These are phyloP conservation scores for Hypsizygus marmoreus DNA, from an alignment of 768 basidiomycete genomes.

Conservation along the genomic window DNA sequence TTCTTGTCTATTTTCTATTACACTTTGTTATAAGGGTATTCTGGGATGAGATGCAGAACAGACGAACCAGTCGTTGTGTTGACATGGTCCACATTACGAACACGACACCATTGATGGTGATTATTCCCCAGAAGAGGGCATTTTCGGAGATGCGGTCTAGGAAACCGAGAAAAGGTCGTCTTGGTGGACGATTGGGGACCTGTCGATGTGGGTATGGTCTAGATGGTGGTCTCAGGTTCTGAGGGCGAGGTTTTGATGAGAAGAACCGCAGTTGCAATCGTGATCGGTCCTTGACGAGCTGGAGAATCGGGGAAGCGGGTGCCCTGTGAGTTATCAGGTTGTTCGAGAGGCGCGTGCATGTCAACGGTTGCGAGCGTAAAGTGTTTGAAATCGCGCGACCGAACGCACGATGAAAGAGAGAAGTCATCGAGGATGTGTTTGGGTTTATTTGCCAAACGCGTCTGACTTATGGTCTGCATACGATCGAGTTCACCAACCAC, in stretches of 20 bases:
- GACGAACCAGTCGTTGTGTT: constrained; percentile 34
- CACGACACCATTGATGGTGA: constrained; percentile 63
- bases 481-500: constrained; percentile 2
- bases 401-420: constrained; percentile 11
- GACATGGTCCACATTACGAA: constrained; percentile 62
- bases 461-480: constrained; percentile 4
- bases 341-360: constrained; percentile 8
- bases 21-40: constrained; percentile 3
- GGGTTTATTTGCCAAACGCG: constrained; percentile 8
- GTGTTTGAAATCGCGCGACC: constrained; percentile 2
- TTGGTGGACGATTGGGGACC: background rate
- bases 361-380: constrained; percentile 3
- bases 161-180: constrained; percentile 30
- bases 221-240: too few species aligned
- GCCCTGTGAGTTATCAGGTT: background rate
- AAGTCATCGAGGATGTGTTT: constrained; percentile 9
- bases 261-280: constrained; percentile 12
- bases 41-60: background rate
- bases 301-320: background rate
- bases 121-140: constrained; percentile 61
- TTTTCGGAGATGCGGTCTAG: constrained; percentile 57
- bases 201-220: constrained; percentile 20
- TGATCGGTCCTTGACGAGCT: background rate
- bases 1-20: constrained; percentile 42
- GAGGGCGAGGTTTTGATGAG: constrained; percentile 9